Base-by-base conservation (phyloP, 1,139 yeast species). In the Geotrichum restrictum region DNA sequence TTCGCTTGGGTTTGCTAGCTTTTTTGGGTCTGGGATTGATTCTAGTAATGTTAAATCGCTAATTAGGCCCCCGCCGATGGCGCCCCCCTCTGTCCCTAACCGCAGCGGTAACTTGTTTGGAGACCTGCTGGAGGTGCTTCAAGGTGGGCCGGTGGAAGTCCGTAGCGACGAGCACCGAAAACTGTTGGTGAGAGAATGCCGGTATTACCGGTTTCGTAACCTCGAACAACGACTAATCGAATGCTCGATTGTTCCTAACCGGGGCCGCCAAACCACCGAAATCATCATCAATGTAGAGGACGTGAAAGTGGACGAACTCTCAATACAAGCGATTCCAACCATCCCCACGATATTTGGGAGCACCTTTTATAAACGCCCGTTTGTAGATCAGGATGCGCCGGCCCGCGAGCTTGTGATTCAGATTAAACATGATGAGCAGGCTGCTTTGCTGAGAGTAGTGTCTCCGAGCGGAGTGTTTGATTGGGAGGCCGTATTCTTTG, bases 21-120 rank as follows among this genome's bases (percentile, higher is more conserved):
- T 80, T 37, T 73, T 81, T 56, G 69, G 71, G 10, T 83, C 81
- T 56, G 76, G 79, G 68, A 67, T 85, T 11, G 46, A 46, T 6
- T 37, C 48, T 8, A 37, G 49, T 2, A 45, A 46, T 3, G 11
- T 36, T 3, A 44, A 46, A 36, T 33, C 50, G 13, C 49, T 54
- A 18, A 49, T 51, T 13, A 72, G 96, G 34, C 96, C 97, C 0
- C 95, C 96, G 3, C 87, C 95, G 5, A 75, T 82, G 60, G 72
- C 79, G 42, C 83, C 94, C 0, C 73, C 79, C 27, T 72, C 76
- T 10, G 76, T 77, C 21, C 69, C 78, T 4, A 71, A 77, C 50
- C 72, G 93, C 56, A 79, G 85, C 4, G 76, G 86, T 0, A 67
- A 65, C n/a, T 67, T 85, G 34, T 85, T 89, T 61, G 68, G 69